Evolutionary conservation across 345 rosid genomes (phyloP).

Genomic region (Salix viminalis): DNA sequence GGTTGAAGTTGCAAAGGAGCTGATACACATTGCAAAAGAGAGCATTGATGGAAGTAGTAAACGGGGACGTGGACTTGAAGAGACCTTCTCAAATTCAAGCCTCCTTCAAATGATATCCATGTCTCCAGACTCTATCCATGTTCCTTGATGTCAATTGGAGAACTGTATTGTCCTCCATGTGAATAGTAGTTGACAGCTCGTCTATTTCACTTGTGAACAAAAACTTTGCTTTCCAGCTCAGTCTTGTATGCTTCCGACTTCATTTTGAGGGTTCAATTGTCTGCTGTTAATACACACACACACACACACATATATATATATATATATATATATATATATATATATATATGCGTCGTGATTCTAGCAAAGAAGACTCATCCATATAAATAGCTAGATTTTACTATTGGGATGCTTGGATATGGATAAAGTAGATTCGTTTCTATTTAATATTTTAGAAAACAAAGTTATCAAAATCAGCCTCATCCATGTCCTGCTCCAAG

Average conservation of each 20-base stretch:
- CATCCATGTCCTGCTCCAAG: neutral
- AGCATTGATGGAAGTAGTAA: slow-evolving; percentile 41
- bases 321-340: too few species aligned
- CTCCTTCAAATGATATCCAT: slow-evolving; percentile 84
- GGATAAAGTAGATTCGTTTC: too few species aligned
- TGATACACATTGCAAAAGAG: slow-evolving; percentile 48
- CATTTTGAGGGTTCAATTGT: neutral
- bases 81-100: slow-evolving; percentile 85
- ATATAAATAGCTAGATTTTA: too few species aligned
- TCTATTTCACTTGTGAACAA: neutral
- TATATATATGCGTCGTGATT: too few species aligned
- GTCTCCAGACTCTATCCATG: slow-evolving; percentile 74
- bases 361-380: too few species aligned
- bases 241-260: neutral
- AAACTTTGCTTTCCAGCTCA: neutral
- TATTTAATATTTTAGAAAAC: too few species aligned
- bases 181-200: neutral
- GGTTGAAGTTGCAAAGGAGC: slow-evolving; percentile 68
- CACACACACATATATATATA: too few species aligned
- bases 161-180: neutral
- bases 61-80: slow-evolving; percentile 57
- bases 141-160: slow-evolving; percentile 17
- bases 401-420: neutral
- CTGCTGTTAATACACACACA: neutral
- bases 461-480: too few species aligned